Evolutionary conservation across 139 green algal genomes (phyloP), one percentile per base, ranked within the genome.

Genomic region (Penium margaritaceum): DNA sequence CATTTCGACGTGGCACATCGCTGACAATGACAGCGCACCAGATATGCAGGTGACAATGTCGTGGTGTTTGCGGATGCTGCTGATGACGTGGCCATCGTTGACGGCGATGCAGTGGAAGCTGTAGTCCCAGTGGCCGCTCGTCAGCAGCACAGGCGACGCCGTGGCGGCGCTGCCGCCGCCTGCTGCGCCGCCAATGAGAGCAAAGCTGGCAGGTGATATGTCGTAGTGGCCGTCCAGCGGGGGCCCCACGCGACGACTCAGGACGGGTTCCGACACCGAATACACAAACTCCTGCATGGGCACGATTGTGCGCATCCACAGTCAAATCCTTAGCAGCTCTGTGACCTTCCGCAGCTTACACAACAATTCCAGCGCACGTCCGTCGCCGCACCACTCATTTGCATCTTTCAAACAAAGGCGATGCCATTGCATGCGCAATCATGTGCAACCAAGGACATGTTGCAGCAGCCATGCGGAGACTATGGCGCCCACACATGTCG

Each of bases 41-140:
- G 58, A 66, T 37, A 70, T 19, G 15, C 86, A 89, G 35, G 85
- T 90, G 58, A 88, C 70, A 0, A 80, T 55, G 73, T 89, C 86
- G 39, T 84, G 83, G 82, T 90, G 86, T 32, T 77, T 73, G 14
- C 21, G 67, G 58, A 86, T 30, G 44, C 47, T 77, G 77, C 89
- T 85, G 41, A 87, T 65, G 51, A 84, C 21, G n/a, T 15, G 14
- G n/a, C 47, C 68, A 33, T 67, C 68, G 12, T 53, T 32, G 2
- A 53, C 36, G 4, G 47, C 39, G 29, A 34, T 29, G 36, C 51
- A 27, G 21, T 66, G 64, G 55, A 75, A 67, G 51, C 21, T 53
- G 33, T 75, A 47, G 47, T 75, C 68, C 68, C 68, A 75, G 33
- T 75, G 68, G 9, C 46, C 47, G 12, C 30, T n/a, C 1, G 43